Evolutionary conservation across 2,329 filamentous ascomycete species (phyloP).

Genomic region (Penicillium concentricum): DNA sequence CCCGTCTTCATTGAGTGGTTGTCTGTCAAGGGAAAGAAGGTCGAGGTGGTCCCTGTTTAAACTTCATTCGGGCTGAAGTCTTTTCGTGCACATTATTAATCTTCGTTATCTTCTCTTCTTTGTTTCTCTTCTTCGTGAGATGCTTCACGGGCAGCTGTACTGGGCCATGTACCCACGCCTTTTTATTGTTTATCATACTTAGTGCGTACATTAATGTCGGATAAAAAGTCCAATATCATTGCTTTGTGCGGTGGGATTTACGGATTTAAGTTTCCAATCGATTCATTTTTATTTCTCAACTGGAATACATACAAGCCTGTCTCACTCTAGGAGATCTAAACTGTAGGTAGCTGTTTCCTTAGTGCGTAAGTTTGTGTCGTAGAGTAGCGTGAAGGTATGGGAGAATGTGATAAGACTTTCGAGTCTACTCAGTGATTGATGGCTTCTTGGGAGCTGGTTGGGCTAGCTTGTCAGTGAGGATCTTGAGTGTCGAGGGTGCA

Average conservation of each 20-base stretch:
- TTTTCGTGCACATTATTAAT: conserved; percentile 18
- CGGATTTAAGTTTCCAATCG: neutral
- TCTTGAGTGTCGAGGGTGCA: neutral
- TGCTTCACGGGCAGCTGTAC: neutral
- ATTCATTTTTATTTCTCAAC: neutral
- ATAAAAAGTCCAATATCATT: neutral
- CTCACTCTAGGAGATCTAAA: neutral
- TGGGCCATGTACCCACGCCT: conserved; percentile 3
- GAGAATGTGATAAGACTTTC: neutral
- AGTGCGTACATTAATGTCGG: neutral
- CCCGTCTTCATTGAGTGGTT: conserved; percentile 42
- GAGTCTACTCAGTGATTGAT: neutral
- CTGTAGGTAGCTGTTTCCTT: neutral
- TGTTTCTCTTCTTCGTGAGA: neutral
- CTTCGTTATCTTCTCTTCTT: neutral
- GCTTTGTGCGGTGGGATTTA: neutral
- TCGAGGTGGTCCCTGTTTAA: conserved; percentile 23
- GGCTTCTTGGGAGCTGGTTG: neutral
- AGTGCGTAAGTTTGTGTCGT: neutral
- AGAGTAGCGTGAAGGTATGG: no score
- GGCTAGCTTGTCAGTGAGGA: neutral
- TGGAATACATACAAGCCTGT: neutral
- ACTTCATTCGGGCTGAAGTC: neutral
- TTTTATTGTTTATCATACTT: neutral
- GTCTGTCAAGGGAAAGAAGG: conserved; percentile 39